Conservation (phyloP, 108 stramenopile genomes). For the Phaeodactylum tricornutum region DNA sequence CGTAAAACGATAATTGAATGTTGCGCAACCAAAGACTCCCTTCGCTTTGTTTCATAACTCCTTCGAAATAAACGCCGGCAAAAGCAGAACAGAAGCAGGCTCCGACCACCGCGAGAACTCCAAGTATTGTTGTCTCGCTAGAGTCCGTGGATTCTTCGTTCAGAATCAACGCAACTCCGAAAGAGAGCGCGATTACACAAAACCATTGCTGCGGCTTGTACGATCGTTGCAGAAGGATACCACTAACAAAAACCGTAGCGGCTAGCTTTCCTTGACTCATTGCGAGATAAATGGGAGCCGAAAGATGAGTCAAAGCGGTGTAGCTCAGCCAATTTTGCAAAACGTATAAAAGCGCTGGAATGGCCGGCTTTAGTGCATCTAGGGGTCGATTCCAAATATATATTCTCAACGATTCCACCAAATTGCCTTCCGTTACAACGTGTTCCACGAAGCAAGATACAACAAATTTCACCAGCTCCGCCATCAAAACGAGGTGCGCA, state of each 20-base stretch:
- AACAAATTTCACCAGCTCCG: constrained; percentile 34
- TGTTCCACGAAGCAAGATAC: constrained; percentile 30
- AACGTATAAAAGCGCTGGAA: constrained; percentile 76
- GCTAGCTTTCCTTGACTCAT: constrained; percentile 80
- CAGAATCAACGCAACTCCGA: constrained; percentile 72
- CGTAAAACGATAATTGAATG: constrained; percentile 71
- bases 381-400: constrained; percentile 48
- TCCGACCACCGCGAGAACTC: constrained; percentile 52
- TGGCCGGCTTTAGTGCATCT: constrained; percentile 51
- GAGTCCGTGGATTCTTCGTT: constrained; percentile 14
- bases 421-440: constrained; percentile 25
- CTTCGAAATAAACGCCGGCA: constrained; percentile 89
- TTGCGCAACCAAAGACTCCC: constrained; percentile 82
- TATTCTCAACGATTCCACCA: constrained; percentile 22
- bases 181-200: constrained; percentile 54
- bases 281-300: constrained; percentile 80
- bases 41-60: constrained; percentile 27
- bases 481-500: constrained; percentile 35
- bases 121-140: constrained; percentile 33
- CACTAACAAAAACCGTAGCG: constrained; percentile 74
- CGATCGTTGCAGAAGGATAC: constrained; percentile 52
- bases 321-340: constrained; percentile 82
- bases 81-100: constrained; percentile 77
- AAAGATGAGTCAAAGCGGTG: constrained; percentile 62
- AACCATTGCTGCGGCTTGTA: constrained; percentile 59